These are phyloP conservation scores for Sporothrix luriei DNA, from an alignment of 2,329 filamentous ascomycete genomes.

Conservation along the genomic window DNA sequence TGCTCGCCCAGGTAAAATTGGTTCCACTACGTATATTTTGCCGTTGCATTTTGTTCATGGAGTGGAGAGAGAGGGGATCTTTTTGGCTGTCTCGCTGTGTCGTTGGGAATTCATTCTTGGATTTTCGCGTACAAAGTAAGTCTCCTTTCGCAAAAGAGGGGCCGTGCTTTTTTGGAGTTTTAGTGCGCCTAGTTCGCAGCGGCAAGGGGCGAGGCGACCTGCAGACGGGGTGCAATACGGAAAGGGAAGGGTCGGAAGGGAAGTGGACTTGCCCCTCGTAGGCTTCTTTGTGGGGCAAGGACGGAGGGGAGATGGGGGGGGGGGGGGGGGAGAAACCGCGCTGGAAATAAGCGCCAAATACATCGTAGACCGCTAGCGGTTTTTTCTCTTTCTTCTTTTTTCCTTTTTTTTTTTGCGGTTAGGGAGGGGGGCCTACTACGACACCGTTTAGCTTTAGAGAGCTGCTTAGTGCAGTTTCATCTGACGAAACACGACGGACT, in stretches of 20 bases:
- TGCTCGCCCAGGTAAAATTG: too few species aligned
- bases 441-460: background rate
- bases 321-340: background rate
- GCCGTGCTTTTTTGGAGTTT: slow-evolving; percentile 7
- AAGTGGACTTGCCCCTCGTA: slow-evolving; percentile 10
- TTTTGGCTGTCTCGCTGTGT: too few species aligned
- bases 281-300: background rate
- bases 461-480: slow-evolving; percentile 13
- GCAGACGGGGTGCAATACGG: slow-evolving; percentile 29
- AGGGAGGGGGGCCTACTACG: background rate
- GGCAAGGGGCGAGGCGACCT: slow-evolving; percentile 37
- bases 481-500: background rate
- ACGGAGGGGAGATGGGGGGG: background rate
- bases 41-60: background rate
- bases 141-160: background rate
- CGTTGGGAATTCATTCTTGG: too few species aligned
- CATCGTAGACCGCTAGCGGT: background rate
- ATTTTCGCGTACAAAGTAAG: too few species aligned
- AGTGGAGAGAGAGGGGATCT: background rate
- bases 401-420: background rate
- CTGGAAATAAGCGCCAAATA: slow-evolving; percentile 18
- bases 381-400: background rate
- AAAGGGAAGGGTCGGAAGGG: slow-evolving; percentile 25
- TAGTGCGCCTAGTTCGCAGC: slow-evolving; percentile 25
- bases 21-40: too few species aligned